Conservation (phyloP, 345 rosid species). For the Mallotus nudiflorus region DNA sequence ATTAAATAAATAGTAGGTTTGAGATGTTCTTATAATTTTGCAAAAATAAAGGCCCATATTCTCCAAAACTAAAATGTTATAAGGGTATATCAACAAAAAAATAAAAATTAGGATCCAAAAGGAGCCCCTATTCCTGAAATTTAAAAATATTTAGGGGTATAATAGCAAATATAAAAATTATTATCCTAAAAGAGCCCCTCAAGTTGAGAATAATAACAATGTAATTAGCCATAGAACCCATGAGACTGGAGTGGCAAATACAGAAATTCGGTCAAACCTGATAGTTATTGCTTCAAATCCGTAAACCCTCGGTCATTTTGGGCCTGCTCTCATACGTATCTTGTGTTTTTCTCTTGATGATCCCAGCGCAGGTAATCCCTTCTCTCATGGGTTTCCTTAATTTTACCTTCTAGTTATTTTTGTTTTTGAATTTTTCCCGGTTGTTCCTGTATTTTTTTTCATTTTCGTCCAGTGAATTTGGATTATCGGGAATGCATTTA, state of each 20-base stretch:
- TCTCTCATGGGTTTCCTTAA: background rate
- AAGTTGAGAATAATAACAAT: background rate
- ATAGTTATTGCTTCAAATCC: background rate
- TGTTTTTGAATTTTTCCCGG: background rate
- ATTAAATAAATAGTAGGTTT: too few species aligned
- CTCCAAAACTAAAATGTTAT: background rate
- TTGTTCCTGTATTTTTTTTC: background rate
- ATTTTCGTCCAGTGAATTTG: background rate
- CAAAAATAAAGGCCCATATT: background rate
- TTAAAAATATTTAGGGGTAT: background rate
- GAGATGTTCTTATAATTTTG: background rate
- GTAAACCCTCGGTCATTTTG: slow-evolving; percentile 4
- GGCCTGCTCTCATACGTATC: background rate
- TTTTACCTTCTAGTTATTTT: background rate
- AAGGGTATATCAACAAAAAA: slow-evolving; percentile 1
- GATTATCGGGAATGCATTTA: background rate
- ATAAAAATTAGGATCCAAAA: background rate
- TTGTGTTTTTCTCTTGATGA: background rate
- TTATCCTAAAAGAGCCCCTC: slow-evolving; percentile 2
- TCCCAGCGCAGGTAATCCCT: background rate
- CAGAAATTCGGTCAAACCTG: slow-evolving; percentile 7
- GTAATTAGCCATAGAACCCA: background rate
- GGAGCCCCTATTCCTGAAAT: slow-evolving; percentile 4
- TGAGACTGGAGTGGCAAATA: background rate
- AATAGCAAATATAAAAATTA: background rate